phyloP scores from a whole-genome alignment of 257 asterid species.

The Solanum megistacrolobum region DNA sequence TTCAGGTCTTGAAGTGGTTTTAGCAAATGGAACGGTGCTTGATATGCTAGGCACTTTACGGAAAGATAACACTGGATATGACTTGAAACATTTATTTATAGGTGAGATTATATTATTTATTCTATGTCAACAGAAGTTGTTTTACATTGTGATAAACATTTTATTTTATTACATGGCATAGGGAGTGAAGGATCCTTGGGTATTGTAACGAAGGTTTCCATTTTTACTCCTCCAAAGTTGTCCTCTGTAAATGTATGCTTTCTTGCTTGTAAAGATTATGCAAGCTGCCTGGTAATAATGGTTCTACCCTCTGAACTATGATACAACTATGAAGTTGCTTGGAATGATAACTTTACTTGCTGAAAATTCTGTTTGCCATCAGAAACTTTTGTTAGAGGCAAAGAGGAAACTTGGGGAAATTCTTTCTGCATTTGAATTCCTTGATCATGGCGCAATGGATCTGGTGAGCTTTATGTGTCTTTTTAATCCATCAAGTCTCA shows the following conservation, averaged over 20 bases:
- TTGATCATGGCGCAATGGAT: conserved; percentile 79
- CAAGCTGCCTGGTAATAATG: conserved; percentile 82
- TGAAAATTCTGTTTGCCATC: conserved; percentile 10
- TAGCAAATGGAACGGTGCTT: conserved; percentile 91
- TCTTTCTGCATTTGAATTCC: conserved; percentile 92
- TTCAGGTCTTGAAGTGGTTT: conserved; percentile 95
- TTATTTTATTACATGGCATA: conserved; percentile 16
- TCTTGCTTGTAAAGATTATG: conserved; percentile 85
- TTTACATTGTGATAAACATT: conserved; percentile 10
- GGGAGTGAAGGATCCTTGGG: conserved; percentile 99
- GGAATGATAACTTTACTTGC: not conserved
- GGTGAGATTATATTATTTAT: conserved; percentile 33
- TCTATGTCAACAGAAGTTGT: not conserved
- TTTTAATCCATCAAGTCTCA: not conserved
- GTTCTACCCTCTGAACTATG: not conserved
- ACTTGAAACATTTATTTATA: conserved; percentile 92
- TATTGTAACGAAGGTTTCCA: conserved; percentile 83
- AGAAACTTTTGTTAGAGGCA: conserved; percentile 80
- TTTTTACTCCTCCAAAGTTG: conserved; percentile 89
- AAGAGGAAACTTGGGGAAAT: conserved; percentile 91
- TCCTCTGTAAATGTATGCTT: conserved; percentile 83
- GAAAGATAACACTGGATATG: conserved; percentile 97
- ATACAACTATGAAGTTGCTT: not conserved
- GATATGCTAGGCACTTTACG: conserved; percentile 94
- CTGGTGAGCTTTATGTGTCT: conserved; percentile 44